Evolutionary conservation across 208 protist genomes (phyloP).

Genomic region (Crithidia fasciculata): DNA sequence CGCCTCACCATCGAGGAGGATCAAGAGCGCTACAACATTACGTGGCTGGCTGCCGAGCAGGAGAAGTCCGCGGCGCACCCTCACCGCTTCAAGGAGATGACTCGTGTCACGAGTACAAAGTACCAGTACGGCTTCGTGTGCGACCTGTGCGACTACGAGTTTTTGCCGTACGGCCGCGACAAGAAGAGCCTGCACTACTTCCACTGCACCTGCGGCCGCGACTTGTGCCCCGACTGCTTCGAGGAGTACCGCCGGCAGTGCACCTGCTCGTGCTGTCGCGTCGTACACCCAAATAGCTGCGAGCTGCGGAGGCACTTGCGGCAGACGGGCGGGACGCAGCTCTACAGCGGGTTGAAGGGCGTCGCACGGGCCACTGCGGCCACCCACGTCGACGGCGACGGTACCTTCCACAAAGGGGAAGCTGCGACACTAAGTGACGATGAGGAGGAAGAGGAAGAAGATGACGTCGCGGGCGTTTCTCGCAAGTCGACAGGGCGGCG

Average conservation of each 20-base stretch:
- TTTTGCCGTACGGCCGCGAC: slow-evolving; percentile 45
- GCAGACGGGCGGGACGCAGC: slow-evolving; percentile 22
- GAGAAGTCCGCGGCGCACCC: slow-evolving; percentile 73
- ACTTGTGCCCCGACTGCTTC: slow-evolving; percentile 86
- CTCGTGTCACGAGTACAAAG: slow-evolving; percentile 47
- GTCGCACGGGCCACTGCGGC: background rate
- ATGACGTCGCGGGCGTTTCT: background rate
- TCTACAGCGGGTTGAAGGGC: slow-evolving; percentile 10
- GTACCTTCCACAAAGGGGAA: background rate
- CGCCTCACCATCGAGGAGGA: slow-evolving; percentile 72
- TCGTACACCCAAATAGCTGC: slow-evolving; percentile 64
- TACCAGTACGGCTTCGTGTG: slow-evolving; percentile 88
- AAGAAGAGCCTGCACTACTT: slow-evolving; percentile 69
- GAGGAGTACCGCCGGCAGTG: slow-evolving; percentile 57
- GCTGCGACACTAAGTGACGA: background rate
- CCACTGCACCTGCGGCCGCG: slow-evolving; percentile 85
- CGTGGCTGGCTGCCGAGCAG: slow-evolving; percentile 85
- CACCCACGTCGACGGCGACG: background rate
- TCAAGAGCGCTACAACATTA: slow-evolving; percentile 73
- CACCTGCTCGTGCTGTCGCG: slow-evolving; percentile 71
- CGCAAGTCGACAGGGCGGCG: too few relatives aligned
- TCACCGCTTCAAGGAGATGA: slow-evolving; percentile 73
- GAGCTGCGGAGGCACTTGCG: slow-evolving; percentile 65
- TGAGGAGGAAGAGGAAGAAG: background rate
- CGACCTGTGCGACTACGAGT: slow-evolving; percentile 85